A percentile compares a stretch with the other conserved stretches of the same genome.
Conservation (phyloP, 1,139 yeast species). For the Wickerhamomyces sp. region DNA sequence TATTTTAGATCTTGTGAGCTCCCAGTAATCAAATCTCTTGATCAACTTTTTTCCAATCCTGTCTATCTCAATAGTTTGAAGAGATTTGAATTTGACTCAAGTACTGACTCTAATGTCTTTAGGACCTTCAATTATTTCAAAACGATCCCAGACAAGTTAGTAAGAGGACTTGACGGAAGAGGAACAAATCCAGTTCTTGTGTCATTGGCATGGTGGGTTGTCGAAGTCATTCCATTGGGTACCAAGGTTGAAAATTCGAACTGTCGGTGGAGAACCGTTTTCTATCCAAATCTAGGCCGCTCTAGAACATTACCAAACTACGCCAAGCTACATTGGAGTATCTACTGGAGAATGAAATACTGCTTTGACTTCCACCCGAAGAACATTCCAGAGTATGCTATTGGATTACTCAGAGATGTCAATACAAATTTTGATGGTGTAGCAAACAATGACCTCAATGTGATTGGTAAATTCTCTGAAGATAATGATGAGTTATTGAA, state of each 20-base stretch:
- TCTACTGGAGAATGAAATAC: slow-evolving; percentile 47
- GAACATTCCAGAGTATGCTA: slow-evolving; percentile 37
- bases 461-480: slow-evolving; percentile 13
- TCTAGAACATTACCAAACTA: slow-evolving; percentile 41
- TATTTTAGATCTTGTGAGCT: slow-evolving; percentile 18
- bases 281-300: slow-evolving; percentile 51
- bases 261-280: slow-evolving; percentile 44
- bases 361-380: slow-evolving; percentile 40
- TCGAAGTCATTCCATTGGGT: slow-evolving; percentile 56
- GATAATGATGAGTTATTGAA: slow-evolving; percentile 7
- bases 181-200: slow-evolving; percentile 25
- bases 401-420: slow-evolving; percentile 19
- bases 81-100: slow-evolving; percentile 8
- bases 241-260: slow-evolving; percentile 39
- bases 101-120: too few relatives aligned
- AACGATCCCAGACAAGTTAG: slow-evolving; percentile 14
- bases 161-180: slow-evolving; percentile 31
- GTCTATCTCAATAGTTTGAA: slow-evolving; percentile 13
- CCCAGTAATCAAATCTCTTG: slow-evolving; percentile 4
- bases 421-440: slow-evolving; percentile 11
- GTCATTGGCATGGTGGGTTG: slow-evolving; percentile 48
- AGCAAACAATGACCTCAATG: not conserved
- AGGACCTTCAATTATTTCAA: slow-evolving; percentile 8
- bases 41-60: slow-evolving; percentile 13
- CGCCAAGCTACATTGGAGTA: slow-evolving; percentile 57